Conservation (phyloP, 2,329 filamentous ascomycete genomes). For the Chaetomiaceae sp. region DNA sequence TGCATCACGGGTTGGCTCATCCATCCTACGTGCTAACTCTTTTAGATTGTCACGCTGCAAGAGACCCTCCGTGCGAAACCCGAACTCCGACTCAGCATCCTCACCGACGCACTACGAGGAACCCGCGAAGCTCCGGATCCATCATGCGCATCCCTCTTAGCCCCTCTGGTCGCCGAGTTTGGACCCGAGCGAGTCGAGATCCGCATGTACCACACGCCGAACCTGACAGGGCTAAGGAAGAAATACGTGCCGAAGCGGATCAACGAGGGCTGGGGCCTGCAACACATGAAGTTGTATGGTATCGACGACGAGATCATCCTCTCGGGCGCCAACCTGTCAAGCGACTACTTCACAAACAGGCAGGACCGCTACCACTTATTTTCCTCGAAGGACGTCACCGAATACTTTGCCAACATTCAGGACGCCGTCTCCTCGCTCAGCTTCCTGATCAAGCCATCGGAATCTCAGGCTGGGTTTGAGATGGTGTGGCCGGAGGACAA, state of each 20-base stretch:
- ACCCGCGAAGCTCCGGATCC: slow-evolving; percentile 83
- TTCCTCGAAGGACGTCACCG: slow-evolving; percentile 69
- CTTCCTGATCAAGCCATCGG: slow-evolving; percentile 67
- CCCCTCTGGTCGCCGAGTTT: slow-evolving; percentile 78
- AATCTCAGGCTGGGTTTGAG: slow-evolving; percentile 52
- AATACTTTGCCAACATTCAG: slow-evolving; percentile 79
- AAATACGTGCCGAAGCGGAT: slow-evolving; percentile 80
- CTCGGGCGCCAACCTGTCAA: slow-evolving; percentile 86
- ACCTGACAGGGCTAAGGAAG: slow-evolving; percentile 82
- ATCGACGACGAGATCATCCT: slow-evolving; percentile 94
- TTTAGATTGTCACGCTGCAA: slow-evolving; percentile 68
- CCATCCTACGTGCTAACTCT: background rate
- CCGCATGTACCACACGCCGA: slow-evolving; percentile 97
- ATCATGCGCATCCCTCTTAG: slow-evolving; percentile 84
- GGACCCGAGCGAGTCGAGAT: slow-evolving; percentile 81
- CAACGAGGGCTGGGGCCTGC: slow-evolving; percentile 96
- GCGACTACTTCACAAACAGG: slow-evolving; percentile 93
- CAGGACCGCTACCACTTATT: slow-evolving; percentile 95
- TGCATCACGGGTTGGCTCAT: background rate
- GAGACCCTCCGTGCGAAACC: slow-evolving; percentile 71
- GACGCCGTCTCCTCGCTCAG: slow-evolving; percentile 73
- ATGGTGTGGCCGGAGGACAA: slow-evolving; percentile 74
- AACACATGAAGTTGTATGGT: slow-evolving; percentile 99
- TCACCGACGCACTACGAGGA: slow-evolving; percentile 87
- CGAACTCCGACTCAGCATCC: slow-evolving; percentile 74